phyloP scores from a whole-genome alignment of 352 stramenopile genomes.

The Phytopythium mirpurense region DNA sequence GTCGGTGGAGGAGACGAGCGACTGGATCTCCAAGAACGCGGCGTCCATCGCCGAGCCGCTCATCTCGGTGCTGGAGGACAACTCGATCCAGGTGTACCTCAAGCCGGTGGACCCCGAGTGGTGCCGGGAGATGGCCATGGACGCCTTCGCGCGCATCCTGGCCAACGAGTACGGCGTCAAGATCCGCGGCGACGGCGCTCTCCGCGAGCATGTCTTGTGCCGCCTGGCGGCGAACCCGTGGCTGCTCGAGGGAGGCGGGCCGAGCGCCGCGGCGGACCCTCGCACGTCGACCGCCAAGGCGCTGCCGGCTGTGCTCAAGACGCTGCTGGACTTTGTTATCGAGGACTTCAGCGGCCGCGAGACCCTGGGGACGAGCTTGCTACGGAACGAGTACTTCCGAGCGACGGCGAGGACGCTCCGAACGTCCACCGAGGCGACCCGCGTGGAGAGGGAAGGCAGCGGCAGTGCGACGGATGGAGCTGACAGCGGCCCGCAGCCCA shows the following conservation, averaged over 20 bases:
- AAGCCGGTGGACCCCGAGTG: constrained; percentile 51
- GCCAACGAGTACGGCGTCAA: constrained; percentile 71
- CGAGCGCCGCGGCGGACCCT: constrained; percentile 6
- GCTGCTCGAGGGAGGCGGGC: constrained; percentile 48
- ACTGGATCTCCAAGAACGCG: constrained; percentile 80
- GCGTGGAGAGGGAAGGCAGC: neutral
- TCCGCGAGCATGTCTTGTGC: constrained; percentile 66
- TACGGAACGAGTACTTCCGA: constrained; percentile 64
- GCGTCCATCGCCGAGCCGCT: constrained; percentile 74
- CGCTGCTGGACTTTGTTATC: constrained; percentile 62
- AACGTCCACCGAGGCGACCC: neutral
- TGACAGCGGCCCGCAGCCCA: too few species aligned
- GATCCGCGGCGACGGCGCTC: constrained; percentile 51
- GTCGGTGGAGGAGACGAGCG: constrained; percentile 51
- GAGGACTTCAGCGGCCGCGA: constrained; percentile 45
- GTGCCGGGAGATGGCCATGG: constrained; percentile 71
- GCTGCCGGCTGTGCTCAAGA: constrained; percentile 59
- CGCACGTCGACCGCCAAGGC: constrained; percentile 7
- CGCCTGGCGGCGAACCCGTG: constrained; percentile 58
- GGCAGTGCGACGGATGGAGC: neutral
- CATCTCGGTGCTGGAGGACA: constrained; percentile 70
- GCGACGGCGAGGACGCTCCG: constrained; percentile 15
- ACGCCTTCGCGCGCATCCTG: constrained; percentile 61
- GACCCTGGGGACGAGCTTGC: constrained; percentile 42
- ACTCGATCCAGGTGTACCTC: constrained; percentile 69